Percentiles rank a stretch among this genome's conserved stretches.
Evolutionary conservation across 805 yeast species (phyloP).

Genomic region (Torulaspora maleeae): DNA sequence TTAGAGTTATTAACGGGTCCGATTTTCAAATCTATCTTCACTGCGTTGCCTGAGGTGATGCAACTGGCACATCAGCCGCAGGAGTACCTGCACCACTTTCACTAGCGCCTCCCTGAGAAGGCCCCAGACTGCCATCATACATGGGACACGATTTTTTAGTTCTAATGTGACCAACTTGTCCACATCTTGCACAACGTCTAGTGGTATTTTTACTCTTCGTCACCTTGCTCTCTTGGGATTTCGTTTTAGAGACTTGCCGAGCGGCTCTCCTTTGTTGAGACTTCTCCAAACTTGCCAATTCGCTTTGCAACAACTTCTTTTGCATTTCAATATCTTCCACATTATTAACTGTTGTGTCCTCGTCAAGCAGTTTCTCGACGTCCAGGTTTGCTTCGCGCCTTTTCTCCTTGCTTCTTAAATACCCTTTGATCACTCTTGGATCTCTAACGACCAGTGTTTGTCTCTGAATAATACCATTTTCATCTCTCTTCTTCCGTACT

Average conservation of each 20-base stretch:
- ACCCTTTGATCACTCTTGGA: slow-evolving; percentile 82
- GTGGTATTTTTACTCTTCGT: slow-evolving; percentile 42
- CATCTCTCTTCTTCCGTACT: slow-evolving; percentile 74
- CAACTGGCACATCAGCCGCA: slow-evolving; percentile 10
- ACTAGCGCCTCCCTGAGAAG: background rate
- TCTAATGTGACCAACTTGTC: slow-evolving; percentile 90
- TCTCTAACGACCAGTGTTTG: slow-evolving; percentile 73
- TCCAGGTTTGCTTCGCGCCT: slow-evolving; percentile 62
- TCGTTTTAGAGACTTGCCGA: slow-evolving; percentile 48
- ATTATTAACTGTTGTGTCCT: slow-evolving; percentile 47
- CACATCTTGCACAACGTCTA: slow-evolving; percentile 91
- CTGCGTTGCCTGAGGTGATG: background rate
- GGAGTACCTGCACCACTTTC: slow-evolving; percentile 4
- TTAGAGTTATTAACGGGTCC: background rate
- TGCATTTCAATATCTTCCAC: slow-evolving; percentile 76
- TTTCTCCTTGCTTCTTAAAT: slow-evolving; percentile 64
- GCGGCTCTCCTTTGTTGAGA: slow-evolving; percentile 63
- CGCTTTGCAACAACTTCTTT: slow-evolving; percentile 72
- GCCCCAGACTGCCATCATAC: slow-evolving; percentile 46
- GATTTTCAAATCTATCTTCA: background rate
- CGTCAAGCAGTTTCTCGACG: slow-evolving; percentile 39
- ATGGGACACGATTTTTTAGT: slow-evolving; percentile 88
- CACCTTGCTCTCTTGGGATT: slow-evolving; percentile 22
- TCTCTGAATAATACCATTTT: slow-evolving; percentile 81
- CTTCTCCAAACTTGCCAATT: slow-evolving; percentile 75